Conservation (phyloP, 2,329 filamentous ascomycete species). For the Colletotrichum sp. region DNA sequence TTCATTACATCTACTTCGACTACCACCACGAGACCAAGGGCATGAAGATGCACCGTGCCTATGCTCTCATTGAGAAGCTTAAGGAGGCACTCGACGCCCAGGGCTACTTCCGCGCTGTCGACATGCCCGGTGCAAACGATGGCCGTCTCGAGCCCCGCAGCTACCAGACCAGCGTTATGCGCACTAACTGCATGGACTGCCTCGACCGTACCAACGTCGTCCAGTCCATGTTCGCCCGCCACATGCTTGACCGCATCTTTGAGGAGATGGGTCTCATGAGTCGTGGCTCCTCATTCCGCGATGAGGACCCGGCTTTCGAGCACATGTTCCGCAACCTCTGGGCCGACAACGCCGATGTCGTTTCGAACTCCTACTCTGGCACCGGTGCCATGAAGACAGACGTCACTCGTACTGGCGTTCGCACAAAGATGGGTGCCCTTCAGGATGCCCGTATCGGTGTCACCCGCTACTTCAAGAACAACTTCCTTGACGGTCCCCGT, state of each 20-base stretch:
- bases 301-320: conserved; percentile 83
- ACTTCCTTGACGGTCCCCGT: conserved; percentile 90
- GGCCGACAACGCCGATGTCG: conserved; percentile 97
- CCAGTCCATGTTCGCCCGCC: conserved; percentile 94
- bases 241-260: conserved; percentile 87
- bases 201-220: conserved; percentile 97
- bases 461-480: conserved; percentile 90
- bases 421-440: conserved; percentile 83
- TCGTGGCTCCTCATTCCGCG: conserved; percentile 76
- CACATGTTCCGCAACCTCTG: conserved; percentile 94
- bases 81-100: conserved; percentile 77
- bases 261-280: conserved; percentile 81
- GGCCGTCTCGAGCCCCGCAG: conserved; percentile 81
- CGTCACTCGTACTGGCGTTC: conserved; percentile 89
- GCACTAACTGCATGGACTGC: conserved; percentile 99
- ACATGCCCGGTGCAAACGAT: conserved; percentile 75
- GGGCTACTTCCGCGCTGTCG: conserved; percentile 90
- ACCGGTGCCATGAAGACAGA: conserved; percentile 98
- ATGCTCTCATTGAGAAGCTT: conserved; percentile 83
- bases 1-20: conserved; percentile 98
- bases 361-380: conserved; percentile 90
- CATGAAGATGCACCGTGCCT: conserved; percentile 88
- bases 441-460: conserved; percentile 89
- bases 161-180: conserved; percentile 86
- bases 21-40: conserved; percentile 98